These are phyloP conservation scores for Schizosaccharomyces octosporus DNA, from an alignment of 805 yeast species.

Conservation along the genomic window DNA sequence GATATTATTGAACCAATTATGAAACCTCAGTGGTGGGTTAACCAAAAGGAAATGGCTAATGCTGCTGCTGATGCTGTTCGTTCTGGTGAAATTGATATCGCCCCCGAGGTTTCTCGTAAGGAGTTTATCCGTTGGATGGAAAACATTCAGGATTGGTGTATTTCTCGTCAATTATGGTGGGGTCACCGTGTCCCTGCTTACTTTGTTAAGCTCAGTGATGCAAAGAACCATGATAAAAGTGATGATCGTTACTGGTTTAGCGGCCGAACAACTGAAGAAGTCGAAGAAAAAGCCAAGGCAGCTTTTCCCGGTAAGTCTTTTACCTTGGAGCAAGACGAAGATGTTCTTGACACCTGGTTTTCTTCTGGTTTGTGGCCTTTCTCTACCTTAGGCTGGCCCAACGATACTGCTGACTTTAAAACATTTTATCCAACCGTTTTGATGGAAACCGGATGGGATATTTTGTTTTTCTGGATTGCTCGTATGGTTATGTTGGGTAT, in stretches of 20 bases:
- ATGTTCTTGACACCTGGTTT: constrained; percentile 96
- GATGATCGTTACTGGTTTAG: constrained; percentile 74
- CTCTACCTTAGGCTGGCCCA: constrained; percentile 92
- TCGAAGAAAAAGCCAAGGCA: constrained; percentile 49
- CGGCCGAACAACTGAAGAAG: constrained; percentile 65
- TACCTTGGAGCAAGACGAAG: constrained; percentile 83
- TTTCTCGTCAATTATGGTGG: constrained; percentile 84
- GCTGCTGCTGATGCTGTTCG: constrained; percentile 69
- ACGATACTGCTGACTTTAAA: constrained; percentile 42
- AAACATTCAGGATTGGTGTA: constrained; percentile 97
- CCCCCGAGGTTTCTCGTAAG: constrained; percentile 72
- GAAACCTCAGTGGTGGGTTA: constrained; percentile 99
- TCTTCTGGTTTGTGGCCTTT: constrained; percentile 96
- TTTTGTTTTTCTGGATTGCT: constrained; percentile 93
- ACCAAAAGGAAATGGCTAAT: constrained; percentile 68
- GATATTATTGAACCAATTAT: constrained; percentile 88
- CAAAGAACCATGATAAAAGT: constrained; percentile 30
- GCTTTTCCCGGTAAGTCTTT: constrained; percentile 48
- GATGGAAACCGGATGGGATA: constrained; percentile 98
- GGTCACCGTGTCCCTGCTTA: constrained; percentile 97
- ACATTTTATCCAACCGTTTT: constrained; percentile 71
- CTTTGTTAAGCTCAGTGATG: constrained; percentile 49
- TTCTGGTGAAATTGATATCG: constrained; percentile 53
- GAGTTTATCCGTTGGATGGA: constrained; percentile 91
- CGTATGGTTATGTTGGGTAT: constrained; percentile 85